Percentiles rank a stretch among this genome's conserved stretches.
Evolutionary conservation across 148 eudicot genomes (phyloP).

Genomic region (Vaccinium macrocarpon): DNA sequence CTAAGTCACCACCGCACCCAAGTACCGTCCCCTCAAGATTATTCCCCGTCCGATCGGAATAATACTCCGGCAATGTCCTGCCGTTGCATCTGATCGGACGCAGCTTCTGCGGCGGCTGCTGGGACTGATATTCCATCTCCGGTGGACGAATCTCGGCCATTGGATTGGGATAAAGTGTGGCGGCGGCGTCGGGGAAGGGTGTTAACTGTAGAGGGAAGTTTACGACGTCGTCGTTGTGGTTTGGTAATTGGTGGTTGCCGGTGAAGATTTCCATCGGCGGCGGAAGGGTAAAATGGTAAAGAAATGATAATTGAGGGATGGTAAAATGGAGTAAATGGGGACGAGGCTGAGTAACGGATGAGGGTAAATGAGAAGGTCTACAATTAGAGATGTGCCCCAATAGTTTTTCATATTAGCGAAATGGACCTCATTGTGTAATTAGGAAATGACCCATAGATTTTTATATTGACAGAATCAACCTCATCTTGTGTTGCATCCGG

Average conservation of each 20-base stretch:
- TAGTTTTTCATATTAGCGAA: neutral
- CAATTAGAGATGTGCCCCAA: neutral
- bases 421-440: neutral
- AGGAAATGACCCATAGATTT: neutral
- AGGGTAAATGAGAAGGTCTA: neutral
- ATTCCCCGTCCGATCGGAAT: neutral
- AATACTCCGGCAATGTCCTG: constrained; percentile 9
- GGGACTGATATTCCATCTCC: constrained; percentile 13
- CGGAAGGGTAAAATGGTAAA: constrained; percentile 1
- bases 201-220: constrained; percentile 18
- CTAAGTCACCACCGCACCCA: constrained; percentile 18
- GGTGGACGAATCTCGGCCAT: constrained; percentile 16
- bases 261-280: constrained; percentile 16
- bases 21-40: neutral
- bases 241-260: constrained; percentile 12
- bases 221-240: constrained; percentile 4
- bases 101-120: constrained; percentile 44
- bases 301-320: neutral
- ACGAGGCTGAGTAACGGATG: neutral
- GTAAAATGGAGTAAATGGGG: neutral
- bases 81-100: constrained; percentile 44
- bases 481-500: neutral
- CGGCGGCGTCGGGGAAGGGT: constrained; percentile 27
- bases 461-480: neutral
- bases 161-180: constrained; percentile 9